Percentiles rank a stretch among this genome's conserved stretches.
Evolutionary conservation across 2,329 filamentous ascomycete species (phyloP).

Genomic region (Fusarium pseudonygamai): DNA sequence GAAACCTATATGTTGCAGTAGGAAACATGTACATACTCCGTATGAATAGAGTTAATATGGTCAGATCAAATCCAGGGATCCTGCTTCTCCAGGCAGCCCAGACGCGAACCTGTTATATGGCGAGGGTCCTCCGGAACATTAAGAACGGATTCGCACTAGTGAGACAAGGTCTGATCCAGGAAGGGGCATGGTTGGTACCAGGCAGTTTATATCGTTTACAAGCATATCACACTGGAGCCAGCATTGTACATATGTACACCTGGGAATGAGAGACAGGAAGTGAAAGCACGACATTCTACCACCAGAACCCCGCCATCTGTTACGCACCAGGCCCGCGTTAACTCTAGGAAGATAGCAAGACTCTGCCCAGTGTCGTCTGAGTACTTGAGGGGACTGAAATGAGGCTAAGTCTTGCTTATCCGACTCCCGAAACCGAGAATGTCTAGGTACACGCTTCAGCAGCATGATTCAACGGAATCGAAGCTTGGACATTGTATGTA

Average conservation of each 20-base stretch:
- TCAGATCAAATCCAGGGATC: neutral
- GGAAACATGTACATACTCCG: neutral
- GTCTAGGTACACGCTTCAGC: neutral
- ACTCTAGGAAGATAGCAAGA: neutral
- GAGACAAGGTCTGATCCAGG: constrained; percentile 7
- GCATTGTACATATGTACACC: neutral
- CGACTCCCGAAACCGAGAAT: neutral
- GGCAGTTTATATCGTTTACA: constrained; percentile 14
- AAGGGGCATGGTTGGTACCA: neutral
- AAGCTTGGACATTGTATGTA: neutral
- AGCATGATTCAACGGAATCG: neutral
- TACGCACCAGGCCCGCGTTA: neutral
- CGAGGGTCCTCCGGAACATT: neutral
- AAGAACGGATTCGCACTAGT: constrained; percentile 7
- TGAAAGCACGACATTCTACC: constrained; percentile 13
- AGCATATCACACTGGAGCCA: constrained; percentile 21
- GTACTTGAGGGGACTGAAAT: neutral
- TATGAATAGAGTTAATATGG: neutral
- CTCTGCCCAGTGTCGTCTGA: neutral
- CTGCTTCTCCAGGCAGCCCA: neutral
- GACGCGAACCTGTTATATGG: neutral
- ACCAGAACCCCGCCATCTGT: constrained; percentile 16
- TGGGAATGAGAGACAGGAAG: neutral
- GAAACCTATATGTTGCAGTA: too few species aligned
- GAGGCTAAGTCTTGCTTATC: neutral